These are phyloP conservation scores for Zelopaecilomyces penicillatus DNA, from an alignment of 2,329 filamentous ascomycete genomes.

Conservation along the genomic window DNA sequence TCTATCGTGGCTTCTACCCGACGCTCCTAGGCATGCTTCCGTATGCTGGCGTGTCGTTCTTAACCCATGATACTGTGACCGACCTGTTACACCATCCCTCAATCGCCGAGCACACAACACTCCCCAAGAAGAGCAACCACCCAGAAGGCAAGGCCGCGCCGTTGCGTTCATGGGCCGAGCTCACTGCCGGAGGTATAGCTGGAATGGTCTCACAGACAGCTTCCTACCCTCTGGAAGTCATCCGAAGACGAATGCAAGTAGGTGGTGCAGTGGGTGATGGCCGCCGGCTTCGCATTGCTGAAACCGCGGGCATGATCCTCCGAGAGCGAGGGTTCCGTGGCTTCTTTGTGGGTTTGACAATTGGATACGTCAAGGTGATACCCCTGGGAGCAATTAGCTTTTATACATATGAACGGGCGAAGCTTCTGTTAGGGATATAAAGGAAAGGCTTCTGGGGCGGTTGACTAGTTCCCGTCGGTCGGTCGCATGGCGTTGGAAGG, in stretches of 20 bases:
- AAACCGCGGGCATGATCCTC: conserved; percentile 70
- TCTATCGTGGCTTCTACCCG: conserved; percentile 88
- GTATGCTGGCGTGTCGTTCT: conserved; percentile 90
- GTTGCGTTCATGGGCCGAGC: conserved; percentile 77
- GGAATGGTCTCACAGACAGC: conserved; percentile 85
- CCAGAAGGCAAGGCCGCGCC: conserved; percentile 57
- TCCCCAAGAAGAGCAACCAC: conserved; percentile 50
- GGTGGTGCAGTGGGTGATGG: conserved; percentile 90
- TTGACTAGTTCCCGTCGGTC: not conserved
- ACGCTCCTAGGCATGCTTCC: conserved; percentile 93
- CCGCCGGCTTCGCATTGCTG: conserved; percentile 64
- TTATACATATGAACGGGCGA: conserved; percentile 57
- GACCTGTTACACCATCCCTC: conserved; percentile 67
- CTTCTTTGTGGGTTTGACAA: conserved; percentile 87
- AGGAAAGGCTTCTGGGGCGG: conserved; percentile 2
- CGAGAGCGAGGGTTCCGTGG: conserved; percentile 68
- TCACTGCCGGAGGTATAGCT: conserved; percentile 74
- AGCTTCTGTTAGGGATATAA: conserved; percentile 57
- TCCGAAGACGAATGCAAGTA: conserved; percentile 90
- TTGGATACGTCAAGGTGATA: conserved; percentile 90
- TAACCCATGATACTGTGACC: conserved; percentile 85
- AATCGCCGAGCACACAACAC: conserved; percentile 65
- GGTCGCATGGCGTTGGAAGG: conserved; percentile 7
- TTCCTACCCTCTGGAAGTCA: conserved; percentile 90
- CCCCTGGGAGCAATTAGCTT: conserved; percentile 73